phyloP scores from a whole-genome alignment of 2,329 filamentous ascomycete species.

The Epicoccum nigrum region DNA sequence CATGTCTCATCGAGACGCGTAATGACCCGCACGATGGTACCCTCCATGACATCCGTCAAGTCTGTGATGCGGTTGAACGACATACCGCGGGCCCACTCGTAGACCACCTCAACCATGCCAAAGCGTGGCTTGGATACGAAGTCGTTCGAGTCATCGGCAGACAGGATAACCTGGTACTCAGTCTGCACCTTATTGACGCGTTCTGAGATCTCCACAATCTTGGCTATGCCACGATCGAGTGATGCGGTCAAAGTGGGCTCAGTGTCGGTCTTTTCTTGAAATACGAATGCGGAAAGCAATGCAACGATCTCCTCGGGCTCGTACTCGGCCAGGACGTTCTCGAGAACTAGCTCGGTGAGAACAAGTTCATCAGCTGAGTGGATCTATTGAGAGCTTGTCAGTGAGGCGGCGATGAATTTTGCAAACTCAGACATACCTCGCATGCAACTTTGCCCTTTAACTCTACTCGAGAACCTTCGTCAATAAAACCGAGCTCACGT shows the following conservation, averaged over 20 bases:
- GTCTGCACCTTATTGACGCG: slow-evolving; percentile 92
- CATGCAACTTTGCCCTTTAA: slow-evolving; percentile 98
- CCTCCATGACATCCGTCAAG: slow-evolving; percentile 93
- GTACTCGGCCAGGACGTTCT: slow-evolving; percentile 94
- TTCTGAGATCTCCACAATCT: slow-evolving; percentile 88
- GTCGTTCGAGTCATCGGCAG: slow-evolving; percentile 88
- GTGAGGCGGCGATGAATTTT: background rate
- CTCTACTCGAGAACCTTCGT: slow-evolving; percentile 83
- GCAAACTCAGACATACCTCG: slow-evolving; percentile 60
- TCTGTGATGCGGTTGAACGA: slow-evolving; percentile 98
- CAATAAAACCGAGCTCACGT: slow-evolving; percentile 90
- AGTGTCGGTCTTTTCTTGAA: slow-evolving; percentile 92
- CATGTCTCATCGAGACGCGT: slow-evolving; percentile 95
- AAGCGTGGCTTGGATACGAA: slow-evolving; percentile 88
- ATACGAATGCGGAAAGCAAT: slow-evolving; percentile 91
- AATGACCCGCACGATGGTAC: slow-evolving; percentile 95
- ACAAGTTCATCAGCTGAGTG: slow-evolving; percentile 97
- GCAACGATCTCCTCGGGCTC: slow-evolving; percentile 97
- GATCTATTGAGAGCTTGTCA: slow-evolving; percentile 58
- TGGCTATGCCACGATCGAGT: slow-evolving; percentile 80
- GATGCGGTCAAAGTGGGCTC: slow-evolving; percentile 81
- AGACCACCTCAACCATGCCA: slow-evolving; percentile 95
- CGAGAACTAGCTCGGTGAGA: slow-evolving; percentile 91
- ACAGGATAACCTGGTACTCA: slow-evolving; percentile 88
- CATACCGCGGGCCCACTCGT: slow-evolving; percentile 98